Evolutionary conservation across 176 grass and related monocot genomes (phyloP).

Genomic region (Musa acuminata): DNA sequence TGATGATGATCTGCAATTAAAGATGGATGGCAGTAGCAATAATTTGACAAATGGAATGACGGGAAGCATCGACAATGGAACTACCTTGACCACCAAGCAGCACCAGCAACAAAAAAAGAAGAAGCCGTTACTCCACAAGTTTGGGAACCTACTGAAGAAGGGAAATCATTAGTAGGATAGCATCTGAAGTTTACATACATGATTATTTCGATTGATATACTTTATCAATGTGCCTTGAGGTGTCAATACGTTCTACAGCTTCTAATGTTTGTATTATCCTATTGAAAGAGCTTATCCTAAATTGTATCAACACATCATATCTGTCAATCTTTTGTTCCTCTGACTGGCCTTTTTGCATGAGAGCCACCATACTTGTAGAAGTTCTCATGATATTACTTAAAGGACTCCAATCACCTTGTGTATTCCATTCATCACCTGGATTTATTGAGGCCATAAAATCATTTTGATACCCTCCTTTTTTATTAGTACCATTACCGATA

Average conservation of each 20-base stretch:
- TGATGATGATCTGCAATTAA: constrained; percentile 27
- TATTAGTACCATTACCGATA: too few relatives aligned
- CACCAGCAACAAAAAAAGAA: constrained; percentile 67
- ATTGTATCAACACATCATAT: background rate
- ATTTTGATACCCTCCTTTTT: too few relatives aligned
- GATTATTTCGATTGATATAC: background rate
- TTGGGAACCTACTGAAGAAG: constrained; percentile 83
- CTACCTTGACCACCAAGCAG: constrained; percentile 29
- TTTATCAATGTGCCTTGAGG: background rate
- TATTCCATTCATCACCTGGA: too few relatives aligned
- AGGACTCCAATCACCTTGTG: too few relatives aligned
- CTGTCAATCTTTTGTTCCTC: background rate
- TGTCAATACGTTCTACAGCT: background rate
- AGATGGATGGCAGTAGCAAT: constrained; percentile 29
- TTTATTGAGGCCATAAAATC: too few relatives aligned
- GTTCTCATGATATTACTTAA: background rate
- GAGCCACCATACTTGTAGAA: background rate
- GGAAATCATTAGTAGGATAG: constrained; percentile 18
- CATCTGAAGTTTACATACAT: background rate
- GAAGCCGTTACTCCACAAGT: constrained; percentile 66
- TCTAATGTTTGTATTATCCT: background rate
- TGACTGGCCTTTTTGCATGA: background rate
- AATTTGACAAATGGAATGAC: constrained; percentile 35
- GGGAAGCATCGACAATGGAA: constrained; percentile 22
- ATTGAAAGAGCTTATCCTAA: background rate